These are phyloP conservation scores for Pythium angustatum DNA, from an alignment of 352 stramenopile species.

Conservation along the genomic window DNA sequence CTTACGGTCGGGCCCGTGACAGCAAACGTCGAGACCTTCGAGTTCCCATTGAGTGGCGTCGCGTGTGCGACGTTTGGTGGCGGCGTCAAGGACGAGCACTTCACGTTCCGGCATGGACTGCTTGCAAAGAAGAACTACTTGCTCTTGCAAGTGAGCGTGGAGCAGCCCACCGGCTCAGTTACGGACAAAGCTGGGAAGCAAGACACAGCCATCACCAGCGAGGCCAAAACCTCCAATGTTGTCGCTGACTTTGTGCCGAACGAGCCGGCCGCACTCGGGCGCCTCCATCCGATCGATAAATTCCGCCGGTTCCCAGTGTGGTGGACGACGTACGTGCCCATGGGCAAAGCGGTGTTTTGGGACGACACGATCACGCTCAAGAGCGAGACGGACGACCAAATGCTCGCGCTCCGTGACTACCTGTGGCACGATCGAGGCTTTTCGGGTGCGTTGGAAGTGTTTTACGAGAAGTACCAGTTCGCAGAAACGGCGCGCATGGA, in stretches of 20 bases:
- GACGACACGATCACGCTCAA: slow-evolving; percentile 62
- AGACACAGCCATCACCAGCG: neutral
- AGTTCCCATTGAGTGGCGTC: slow-evolving; percentile 46
- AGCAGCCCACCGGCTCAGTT: slow-evolving; percentile 23
- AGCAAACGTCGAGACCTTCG: slow-evolving; percentile 48
- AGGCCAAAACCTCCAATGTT: slow-evolving; percentile 35
- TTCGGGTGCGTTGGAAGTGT: slow-evolving; percentile 50
- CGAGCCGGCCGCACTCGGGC: slow-evolving; percentile 24
- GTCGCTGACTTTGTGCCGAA: slow-evolving; percentile 51
- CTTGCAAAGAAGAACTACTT: slow-evolving; percentile 65
- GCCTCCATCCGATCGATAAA: slow-evolving; percentile 40
- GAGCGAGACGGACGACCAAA: slow-evolving; percentile 51
- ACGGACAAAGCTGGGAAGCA: slow-evolving; percentile 1
- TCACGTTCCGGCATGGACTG: slow-evolving; percentile 53
- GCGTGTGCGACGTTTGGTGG: slow-evolving; percentile 54
- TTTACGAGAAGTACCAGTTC: slow-evolving; percentile 81
- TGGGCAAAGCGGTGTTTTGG: slow-evolving; percentile 70
- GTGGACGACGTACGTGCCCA: slow-evolving; percentile 63
- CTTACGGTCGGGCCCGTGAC: slow-evolving; percentile 66
- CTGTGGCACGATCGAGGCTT: slow-evolving; percentile 50
- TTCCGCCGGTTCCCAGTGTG: slow-evolving; percentile 49
- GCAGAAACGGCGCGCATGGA: slow-evolving; percentile 73
- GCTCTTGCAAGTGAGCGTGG: slow-evolving; percentile 33
- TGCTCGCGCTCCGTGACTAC: slow-evolving; percentile 43
- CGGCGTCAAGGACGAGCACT: slow-evolving; percentile 45